phyloP scores from a whole-genome alignment of 805 yeast species.

The Suhomyces sp. region DNA sequence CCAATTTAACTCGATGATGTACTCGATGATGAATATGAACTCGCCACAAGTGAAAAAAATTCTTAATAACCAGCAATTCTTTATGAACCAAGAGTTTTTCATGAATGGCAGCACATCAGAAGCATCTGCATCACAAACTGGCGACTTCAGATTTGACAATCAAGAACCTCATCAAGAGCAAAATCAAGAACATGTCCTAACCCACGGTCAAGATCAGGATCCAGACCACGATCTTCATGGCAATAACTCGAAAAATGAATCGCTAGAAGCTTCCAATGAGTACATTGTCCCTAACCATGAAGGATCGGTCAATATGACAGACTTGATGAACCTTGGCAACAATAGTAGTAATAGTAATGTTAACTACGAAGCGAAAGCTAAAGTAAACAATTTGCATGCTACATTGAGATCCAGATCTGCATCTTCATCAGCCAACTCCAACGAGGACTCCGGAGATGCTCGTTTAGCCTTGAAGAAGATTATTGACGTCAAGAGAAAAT shows the following conservation, averaged over 20 bases:
- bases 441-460: slow-evolving; percentile 36
- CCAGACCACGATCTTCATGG: slow-evolving; percentile 3
- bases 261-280: neutral
- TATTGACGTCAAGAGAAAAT: slow-evolving; percentile 29
- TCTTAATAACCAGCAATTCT: slow-evolving; percentile 14
- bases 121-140: neutral
- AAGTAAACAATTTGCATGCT: neutral
- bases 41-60: slow-evolving; percentile 28
- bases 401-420: neutral
- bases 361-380: neutral
- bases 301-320: slow-evolving; percentile 13
- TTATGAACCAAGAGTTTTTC: slow-evolving; percentile 30
- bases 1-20: slow-evolving; percentile 40
- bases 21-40: slow-evolving; percentile 31
- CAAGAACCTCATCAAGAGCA: neutral
- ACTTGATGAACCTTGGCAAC: slow-evolving; percentile 15
- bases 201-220: slow-evolving; percentile 3
- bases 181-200: neutral
- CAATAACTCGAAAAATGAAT: neutral
- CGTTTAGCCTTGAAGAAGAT: slow-evolving; percentile 36
- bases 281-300: neutral
- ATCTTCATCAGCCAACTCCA: neutral
- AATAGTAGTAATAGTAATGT: neutral
- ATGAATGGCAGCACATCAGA: slow-evolving; percentile 10
- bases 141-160: slow-evolving; percentile 3